These are phyloP conservation scores for Tagetes erecta DNA, from an alignment of 129 eudicot genomes.

Conservation along the genomic window DNA sequence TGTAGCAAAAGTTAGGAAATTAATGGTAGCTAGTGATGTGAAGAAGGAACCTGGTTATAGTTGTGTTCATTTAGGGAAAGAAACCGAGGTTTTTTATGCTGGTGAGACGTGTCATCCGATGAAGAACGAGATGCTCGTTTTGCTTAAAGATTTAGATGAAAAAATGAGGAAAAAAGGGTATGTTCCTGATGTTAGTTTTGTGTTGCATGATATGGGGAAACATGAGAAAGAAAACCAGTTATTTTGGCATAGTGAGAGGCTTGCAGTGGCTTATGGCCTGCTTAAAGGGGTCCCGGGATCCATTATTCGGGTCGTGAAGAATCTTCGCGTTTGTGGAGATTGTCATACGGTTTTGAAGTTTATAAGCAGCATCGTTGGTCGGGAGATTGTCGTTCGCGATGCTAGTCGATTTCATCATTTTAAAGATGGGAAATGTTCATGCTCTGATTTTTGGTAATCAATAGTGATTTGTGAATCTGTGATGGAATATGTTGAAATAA, in stretches of 20 bases:
- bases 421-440: constrained; percentile 76
- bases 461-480: not conserved
- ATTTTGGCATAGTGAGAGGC: constrained; percentile 89
- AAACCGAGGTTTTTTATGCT: constrained; percentile 66
- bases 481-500: not conserved
- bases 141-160: constrained; percentile 63
- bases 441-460: constrained; percentile 77
- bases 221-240: constrained; percentile 80
- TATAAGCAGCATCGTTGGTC: constrained; percentile 44
- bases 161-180: constrained; percentile 86
- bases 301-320: constrained; percentile 61
- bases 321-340: constrained; percentile 84
- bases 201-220: constrained; percentile 73
- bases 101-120: constrained; percentile 56
- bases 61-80: constrained; percentile 65
- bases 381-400: constrained; percentile 79
- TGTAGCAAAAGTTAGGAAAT: constrained; percentile 65
- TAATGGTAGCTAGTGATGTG: constrained; percentile 56
- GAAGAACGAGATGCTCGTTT: constrained; percentile 50
- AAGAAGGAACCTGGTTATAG: constrained; percentile 81
- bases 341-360: constrained; percentile 77
- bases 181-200: constrained; percentile 73
- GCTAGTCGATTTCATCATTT: constrained; percentile 86
- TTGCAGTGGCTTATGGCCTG: constrained; percentile 84
- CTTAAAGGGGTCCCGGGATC: constrained; percentile 64